phyloP scores from a whole-genome alignment of 148 eudicot genomes.

The Cornus florida region DNA sequence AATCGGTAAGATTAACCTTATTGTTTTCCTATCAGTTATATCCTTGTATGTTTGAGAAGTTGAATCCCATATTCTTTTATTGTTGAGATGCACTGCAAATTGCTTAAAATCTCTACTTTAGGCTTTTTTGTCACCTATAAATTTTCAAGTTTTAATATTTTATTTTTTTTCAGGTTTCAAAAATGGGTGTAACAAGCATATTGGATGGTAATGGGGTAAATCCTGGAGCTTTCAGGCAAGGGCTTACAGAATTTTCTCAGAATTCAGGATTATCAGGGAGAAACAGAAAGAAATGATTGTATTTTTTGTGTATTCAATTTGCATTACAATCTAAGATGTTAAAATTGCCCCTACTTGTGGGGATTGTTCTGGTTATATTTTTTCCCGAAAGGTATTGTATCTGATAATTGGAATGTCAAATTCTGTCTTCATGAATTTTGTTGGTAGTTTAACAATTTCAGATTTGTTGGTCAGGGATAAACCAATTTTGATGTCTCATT shows the following conservation, averaged over 20 bases:
- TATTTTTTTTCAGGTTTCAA: slow-evolving; percentile 39
- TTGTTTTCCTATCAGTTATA: background rate
- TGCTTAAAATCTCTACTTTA: background rate
- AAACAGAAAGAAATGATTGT: slow-evolving; percentile 32
- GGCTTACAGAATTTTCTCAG: slow-evolving; percentile 59
- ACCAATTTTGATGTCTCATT: background rate
- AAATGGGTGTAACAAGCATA: slow-evolving; percentile 85
- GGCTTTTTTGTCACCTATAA: background rate
- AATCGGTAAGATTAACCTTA: slow-evolving; percentile 46
- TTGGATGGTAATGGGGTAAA: slow-evolving; percentile 64
- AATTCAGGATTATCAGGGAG: slow-evolving; percentile 39
- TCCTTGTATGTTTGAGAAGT: background rate
- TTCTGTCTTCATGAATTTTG: background rate
- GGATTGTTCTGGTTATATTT: background rate
- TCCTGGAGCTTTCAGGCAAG: slow-evolving; percentile 64
- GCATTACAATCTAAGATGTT: background rate
- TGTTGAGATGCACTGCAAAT: background rate
- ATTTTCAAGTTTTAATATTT: background rate
- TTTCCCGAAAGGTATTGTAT: background rate
- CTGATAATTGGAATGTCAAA: background rate
- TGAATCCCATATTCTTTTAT: background rate
- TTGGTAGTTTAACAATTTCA: too few species aligned
- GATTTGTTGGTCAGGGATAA: too few species aligned
- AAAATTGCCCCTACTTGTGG: background rate
- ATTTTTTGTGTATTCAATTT: background rate